Conservation (phyloP, 2,329 filamentous ascomycete genomes). For the Acephala macrosclerotiorum region DNA sequence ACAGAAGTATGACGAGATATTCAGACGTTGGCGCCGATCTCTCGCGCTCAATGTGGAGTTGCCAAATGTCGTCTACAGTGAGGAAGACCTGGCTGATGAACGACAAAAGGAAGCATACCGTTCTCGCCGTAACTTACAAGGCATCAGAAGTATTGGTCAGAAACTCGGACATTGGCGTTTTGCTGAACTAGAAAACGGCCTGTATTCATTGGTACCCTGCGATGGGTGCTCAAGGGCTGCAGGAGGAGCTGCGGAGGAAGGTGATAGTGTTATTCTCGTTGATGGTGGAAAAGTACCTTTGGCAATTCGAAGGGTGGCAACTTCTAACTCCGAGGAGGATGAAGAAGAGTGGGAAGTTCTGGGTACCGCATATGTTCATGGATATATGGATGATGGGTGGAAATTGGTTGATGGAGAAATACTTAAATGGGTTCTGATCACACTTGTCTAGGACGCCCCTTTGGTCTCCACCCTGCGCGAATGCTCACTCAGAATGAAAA, state of each 20-base stretch:
- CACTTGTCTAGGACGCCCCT: neutral
- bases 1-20: neutral
- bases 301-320: neutral
- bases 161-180: neutral
- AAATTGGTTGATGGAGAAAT: neutral
- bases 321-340: neutral
- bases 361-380: constrained; percentile 5
- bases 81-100: neutral
- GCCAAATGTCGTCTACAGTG: neutral
- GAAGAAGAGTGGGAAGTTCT: constrained; percentile 7
- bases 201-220: neutral
- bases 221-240: neutral
- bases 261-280: neutral
- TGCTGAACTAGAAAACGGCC: neutral
- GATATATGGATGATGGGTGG: constrained; percentile 4
- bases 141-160: neutral
- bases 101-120: neutral
- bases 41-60: neutral
- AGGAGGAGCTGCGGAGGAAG: neutral
- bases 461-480: too few species aligned
- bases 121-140: neutral
- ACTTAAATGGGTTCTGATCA: neutral
- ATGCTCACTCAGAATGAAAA: too few species aligned
- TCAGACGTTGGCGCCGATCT: neutral
- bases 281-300: neutral